These are phyloP conservation scores for Jaltomata sinuosa DNA, from an alignment of 257 asterid species.

Conservation along the genomic window DNA sequence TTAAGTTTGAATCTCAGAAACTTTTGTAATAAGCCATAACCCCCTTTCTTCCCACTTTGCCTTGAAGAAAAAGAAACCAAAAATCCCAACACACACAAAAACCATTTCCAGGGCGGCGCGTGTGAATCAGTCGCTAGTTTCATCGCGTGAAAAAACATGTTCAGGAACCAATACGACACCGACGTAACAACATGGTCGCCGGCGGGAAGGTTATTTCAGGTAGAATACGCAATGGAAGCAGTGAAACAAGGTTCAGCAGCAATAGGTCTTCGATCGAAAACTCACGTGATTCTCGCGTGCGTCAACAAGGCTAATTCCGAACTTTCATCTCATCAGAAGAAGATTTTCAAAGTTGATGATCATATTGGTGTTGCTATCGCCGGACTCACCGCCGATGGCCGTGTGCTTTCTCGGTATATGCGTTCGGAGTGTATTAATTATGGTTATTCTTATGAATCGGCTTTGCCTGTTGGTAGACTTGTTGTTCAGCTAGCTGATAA, in stretches of 20 bases:
- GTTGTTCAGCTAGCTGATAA: slow-evolving; percentile 99
- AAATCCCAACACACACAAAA: slow-evolving; percentile 3
- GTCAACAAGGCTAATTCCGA: slow-evolving; percentile 90
- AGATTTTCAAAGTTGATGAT: slow-evolving; percentile 98
- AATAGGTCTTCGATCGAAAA: slow-evolving; percentile 88
- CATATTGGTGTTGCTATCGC: slow-evolving; percentile 99
- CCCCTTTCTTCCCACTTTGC: slow-evolving; percentile 3
- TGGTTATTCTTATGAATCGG: slow-evolving; percentile 74
- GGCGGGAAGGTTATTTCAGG: slow-evolving; percentile 90
- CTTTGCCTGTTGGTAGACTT: slow-evolving; percentile 86
- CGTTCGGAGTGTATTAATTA: slow-evolving; percentile 88
- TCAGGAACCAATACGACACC: slow-evolving; percentile 93
- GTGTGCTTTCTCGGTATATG: slow-evolving; percentile 92
- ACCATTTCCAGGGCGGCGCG: too few relatives aligned
- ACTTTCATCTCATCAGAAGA: slow-evolving; percentile 96
- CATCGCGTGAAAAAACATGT: too few relatives aligned
- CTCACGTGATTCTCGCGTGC: slow-evolving; percentile 78
- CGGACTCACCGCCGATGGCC: slow-evolving; percentile 97
- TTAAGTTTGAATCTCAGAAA: too few relatives aligned
- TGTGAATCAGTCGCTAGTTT: too few relatives aligned
- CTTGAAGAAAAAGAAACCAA: slow-evolving; percentile 53
- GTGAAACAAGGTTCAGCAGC: slow-evolving; percentile 99
- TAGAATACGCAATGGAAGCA: slow-evolving; percentile 98
- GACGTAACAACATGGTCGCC: slow-evolving; percentile 99
- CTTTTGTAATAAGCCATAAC: too few relatives aligned